A percentile compares a stretch with the other conserved stretches of the same genome.
Conservation (phyloP, 2,329 filamentous ascomycete genomes). For the Penicillium sp. region DNA sequence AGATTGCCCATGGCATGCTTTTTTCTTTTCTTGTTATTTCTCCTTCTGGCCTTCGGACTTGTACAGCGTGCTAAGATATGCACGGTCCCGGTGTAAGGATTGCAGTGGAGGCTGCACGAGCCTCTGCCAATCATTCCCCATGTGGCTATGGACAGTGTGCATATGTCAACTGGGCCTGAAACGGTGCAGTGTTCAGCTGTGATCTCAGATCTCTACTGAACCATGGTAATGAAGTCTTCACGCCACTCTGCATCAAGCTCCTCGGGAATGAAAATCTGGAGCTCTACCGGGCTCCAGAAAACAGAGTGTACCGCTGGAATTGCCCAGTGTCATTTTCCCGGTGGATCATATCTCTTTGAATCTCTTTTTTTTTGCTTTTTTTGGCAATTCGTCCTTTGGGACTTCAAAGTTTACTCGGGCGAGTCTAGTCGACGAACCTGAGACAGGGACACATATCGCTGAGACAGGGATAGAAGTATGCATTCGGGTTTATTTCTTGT, state of each 20-base stretch:
- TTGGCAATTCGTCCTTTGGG: too few species aligned
- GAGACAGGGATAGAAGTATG: background rate
- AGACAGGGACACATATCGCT: background rate
- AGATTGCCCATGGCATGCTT: too few species aligned
- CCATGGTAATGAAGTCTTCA: background rate
- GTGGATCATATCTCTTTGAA: background rate
- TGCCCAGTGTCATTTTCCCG: background rate
- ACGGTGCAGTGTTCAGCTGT: background rate
- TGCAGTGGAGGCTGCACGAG: background rate
- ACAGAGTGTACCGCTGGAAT: too few species aligned
- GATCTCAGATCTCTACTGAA: background rate
- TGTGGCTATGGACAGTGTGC: slow-evolving; percentile 4
- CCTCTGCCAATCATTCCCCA: slow-evolving; percentile 7
- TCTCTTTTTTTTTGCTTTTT: too few species aligned
- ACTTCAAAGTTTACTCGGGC: background rate
- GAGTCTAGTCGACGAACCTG: too few species aligned
- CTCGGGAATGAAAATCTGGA: slow-evolving; percentile 4
- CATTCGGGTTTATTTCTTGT: too few species aligned
- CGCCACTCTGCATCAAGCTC: background rate
- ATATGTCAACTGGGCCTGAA: slow-evolving; percentile 13
- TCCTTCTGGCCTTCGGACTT: too few species aligned
- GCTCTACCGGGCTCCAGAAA: background rate
- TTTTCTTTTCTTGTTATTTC: too few species aligned
- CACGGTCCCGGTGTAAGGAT: slow-evolving; percentile 4
- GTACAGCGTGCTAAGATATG: background rate